Percentiles rank a stretch among this genome's conserved stretches.
Evolutionary conservation across 164 flowering plant genomes (phyloP).

Genomic region (Warburgia ugandensis): DNA sequence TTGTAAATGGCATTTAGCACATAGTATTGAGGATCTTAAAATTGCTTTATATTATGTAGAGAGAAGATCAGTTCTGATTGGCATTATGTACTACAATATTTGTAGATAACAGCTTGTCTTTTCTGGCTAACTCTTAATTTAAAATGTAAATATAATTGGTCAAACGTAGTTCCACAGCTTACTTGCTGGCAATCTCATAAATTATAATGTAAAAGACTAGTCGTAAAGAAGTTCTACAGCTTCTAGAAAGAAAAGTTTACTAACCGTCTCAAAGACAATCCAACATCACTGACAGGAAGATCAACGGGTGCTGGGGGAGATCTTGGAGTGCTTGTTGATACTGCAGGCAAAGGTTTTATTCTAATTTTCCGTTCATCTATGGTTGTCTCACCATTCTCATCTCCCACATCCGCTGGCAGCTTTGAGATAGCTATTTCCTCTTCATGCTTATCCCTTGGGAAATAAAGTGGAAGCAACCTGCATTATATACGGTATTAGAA

Average conservation of each 20-base stretch:
- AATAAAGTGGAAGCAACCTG: conserved; percentile 96
- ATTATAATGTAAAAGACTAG: too few relatives aligned
- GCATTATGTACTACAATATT: too few relatives aligned
- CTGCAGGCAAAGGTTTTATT: conserved; percentile 77
- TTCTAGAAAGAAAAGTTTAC: conserved; percentile 15
- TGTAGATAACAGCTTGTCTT: too few relatives aligned
- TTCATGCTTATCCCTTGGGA: conserved; percentile 92
- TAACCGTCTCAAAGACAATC: conserved; percentile 59
- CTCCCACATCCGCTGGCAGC: conserved; percentile 99
- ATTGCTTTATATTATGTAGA: too few relatives aligned
- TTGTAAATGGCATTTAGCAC: too few relatives aligned
- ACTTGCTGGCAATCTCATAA: too few relatives aligned
- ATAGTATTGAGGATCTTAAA: too few relatives aligned
- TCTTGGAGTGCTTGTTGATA: conserved; percentile 33
- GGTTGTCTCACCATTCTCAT: conserved; percentile 96
- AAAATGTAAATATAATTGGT: too few relatives aligned
- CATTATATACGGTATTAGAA: conserved; percentile 5
- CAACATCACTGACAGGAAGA: conserved; percentile 62
- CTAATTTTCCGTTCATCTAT: conserved; percentile 96
- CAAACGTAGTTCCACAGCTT: too few relatives aligned
- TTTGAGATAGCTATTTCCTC: conserved; percentile 85
- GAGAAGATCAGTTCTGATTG: too few relatives aligned
- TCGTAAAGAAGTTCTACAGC: too few relatives aligned
- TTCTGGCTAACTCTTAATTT: too few relatives aligned
- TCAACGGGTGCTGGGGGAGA: conserved; percentile 42